These are phyloP conservation scores for Paramecium sexaurelia DNA, from an alignment of 73 alveolate genomes.

Conservation along the genomic window DNA sequence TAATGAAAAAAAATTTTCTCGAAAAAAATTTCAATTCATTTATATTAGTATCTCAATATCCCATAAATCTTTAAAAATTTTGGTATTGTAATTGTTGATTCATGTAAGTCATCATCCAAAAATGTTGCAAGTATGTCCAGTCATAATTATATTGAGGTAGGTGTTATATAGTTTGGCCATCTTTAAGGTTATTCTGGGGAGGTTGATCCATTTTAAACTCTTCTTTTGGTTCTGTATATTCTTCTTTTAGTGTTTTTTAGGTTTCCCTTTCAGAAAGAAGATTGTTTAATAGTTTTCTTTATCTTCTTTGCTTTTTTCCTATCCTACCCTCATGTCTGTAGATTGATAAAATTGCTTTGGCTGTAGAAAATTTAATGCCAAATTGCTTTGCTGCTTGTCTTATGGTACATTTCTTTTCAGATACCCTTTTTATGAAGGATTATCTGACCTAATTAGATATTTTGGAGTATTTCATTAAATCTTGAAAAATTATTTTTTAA, in stretches of 20 bases:
- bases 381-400: slow-evolving; percentile 55
- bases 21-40: not conserved
- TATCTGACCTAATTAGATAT: slow-evolving; percentile 48
- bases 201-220: not conserved
- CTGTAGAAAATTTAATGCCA: slow-evolving; percentile 48
- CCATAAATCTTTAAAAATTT: not conserved
- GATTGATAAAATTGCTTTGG: slow-evolving; percentile 51
- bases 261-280: not conserved
- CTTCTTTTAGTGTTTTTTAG: not conserved
- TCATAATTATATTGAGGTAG: not conserved
- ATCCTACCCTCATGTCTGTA: slow-evolving; percentile 45
- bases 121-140: not conserved
- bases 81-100: not conserved
- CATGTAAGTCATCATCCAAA: not conserved
- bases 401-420: slow-evolving; percentile 20
- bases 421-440: slow-evolving; percentile 16
- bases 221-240: not conserved
- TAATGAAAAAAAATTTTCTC: not conserved
- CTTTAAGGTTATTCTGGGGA: not conserved
- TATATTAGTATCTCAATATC: not conserved
- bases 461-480: slow-evolving; percentile 34
- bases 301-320: slow-evolving; percentile 44
- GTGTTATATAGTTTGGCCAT: not conserved
- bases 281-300: not conserved
- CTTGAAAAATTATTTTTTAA: not conserved